Base-by-base conservation (phyloP, 805 yeast genomes). In the Yarrowia divulgata region DNA sequence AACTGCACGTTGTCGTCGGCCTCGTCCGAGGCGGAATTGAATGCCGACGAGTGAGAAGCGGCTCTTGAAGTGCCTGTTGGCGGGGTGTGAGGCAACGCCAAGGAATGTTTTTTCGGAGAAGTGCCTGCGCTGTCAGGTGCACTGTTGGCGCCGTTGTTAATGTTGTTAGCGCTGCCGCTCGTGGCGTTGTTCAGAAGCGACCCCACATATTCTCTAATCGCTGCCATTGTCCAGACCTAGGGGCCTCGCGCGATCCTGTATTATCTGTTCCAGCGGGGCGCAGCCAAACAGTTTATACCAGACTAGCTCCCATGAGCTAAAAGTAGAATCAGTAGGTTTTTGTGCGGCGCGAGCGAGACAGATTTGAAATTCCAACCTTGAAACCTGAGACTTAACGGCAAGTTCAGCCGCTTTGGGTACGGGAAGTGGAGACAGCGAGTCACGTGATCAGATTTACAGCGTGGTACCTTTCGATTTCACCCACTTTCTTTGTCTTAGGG, bases 161-260 rank as follows among this genome's bases (percentile, higher is more conserved):
- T 1, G 66, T 34, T 34, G 66, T 32, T 45, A 8, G 66, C 19
- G 42, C 66, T 29, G 42, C 66, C 52, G 50, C 66, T 19, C 7
- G 37, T 32, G 52, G 66, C 52, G 42, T 60, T 60, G 52, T 45
- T 60, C 52, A 60, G 34, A 60, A 60, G 66, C 42, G 66, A 60
- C 42, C 66, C 66, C 39, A 60, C 66, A 60, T 60, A 60, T 34
- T 60, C 66, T 60, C 66, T 13, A 2, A 60, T 60, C 12, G 66
- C 66, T 18, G 66, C 66, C 66, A 60, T 60, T 43, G 66, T 60
- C 66, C 66, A 60, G 40, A 45, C 66, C 66, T 57, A 40, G 29
- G 48, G 63, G 63, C 42, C 63, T 40, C 39, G 37, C 16, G 1
- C 19, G 37, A n/a, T 12, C 63, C 39, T 40, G 63, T 57, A 57